Evolutionary conservation across 192 early-diverging fungal species (phyloP).

Genomic region (Entrophospora sp.): DNA sequence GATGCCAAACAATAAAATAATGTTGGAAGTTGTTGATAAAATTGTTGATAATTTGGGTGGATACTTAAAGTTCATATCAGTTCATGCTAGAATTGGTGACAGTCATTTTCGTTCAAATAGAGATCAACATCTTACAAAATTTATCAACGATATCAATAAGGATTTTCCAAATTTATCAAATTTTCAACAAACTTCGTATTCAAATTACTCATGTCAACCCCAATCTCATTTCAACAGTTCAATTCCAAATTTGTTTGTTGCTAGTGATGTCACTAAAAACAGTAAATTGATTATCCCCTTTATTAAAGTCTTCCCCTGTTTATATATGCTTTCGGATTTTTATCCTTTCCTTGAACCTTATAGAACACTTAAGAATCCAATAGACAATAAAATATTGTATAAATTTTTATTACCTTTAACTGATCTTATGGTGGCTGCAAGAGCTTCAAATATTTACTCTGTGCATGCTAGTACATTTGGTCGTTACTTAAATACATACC

Average conservation of each 20-base stretch:
- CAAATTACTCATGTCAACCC: background rate
- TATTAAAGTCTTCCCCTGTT: constrained; percentile 32
- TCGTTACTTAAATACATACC: background rate
- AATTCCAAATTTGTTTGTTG: constrained; percentile 27
- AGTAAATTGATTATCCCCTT: background rate
- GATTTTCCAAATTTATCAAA: background rate
- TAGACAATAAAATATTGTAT: constrained; percentile 35
- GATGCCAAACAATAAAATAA: constrained; percentile 38
- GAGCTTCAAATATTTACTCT: constrained; percentile 38
- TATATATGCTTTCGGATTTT: constrained; percentile 45
- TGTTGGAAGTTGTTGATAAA: constrained; percentile 29
- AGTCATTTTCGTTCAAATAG: constrained; percentile 28
- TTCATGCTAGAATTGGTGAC: constrained; percentile 47
- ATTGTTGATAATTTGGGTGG: constrained; percentile 41
- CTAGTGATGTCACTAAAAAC: constrained; percentile 26
- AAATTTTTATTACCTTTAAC: constrained; percentile 45
- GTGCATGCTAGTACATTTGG: constrained; percentile 43
- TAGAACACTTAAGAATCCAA: constrained; percentile 24
- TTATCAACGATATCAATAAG: background rate
- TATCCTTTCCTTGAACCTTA: constrained; percentile 23
- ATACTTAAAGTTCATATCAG: constrained; percentile 31
- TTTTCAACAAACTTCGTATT: background rate
- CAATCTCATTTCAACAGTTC: background rate
- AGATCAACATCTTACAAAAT: background rate
- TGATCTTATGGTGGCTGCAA: constrained; percentile 43